Evolutionary conservation across 768 basidiomycete species (phyloP), one percentile per base, ranked within the genome.

Genomic region (Flagelloscypha sp.): DNA sequence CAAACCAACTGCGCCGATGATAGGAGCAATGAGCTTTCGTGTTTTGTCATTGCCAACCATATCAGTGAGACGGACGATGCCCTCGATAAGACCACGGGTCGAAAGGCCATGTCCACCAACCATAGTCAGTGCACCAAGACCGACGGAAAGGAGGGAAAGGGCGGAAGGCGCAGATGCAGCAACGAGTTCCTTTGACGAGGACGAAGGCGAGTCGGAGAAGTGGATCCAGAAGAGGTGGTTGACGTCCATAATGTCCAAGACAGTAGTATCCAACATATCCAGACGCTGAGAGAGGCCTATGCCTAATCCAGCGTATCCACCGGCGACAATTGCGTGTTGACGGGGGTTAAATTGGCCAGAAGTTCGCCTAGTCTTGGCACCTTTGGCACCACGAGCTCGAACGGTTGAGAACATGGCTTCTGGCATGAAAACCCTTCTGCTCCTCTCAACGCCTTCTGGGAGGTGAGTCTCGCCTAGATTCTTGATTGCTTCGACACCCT

Each of bases 401-500:
- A 68, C 56, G 27, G 70, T 58, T 36, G 74, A 76, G 63, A 98
- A 99, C 95, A 99, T 98, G 10, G 89, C 94, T 53, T 94, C 84
- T n/a, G 94, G 88, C 65, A 87, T 78, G 68, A 99, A 99, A 9
- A 94, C 76, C 18, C 88, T 70, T 37, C 76, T 71, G 32, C 76
- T 76, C 25, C 87, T 69, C 54, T 90, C 88, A 16, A 89, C 87
- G 38, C 79, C 83, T 33, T 70, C 70, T 1, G 84, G 85, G 11
- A 99, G 73, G 58, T 86, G 76, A 38, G 65, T 63, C 40, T 94
- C 82, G 13, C 77, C 90, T 13, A 95, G 63, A 12, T 68, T 59
- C 25, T 66, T 62, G 42, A 95, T 74, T 43, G 68, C 68, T 22
- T 72, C 60, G 16, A 97, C 84, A 27, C 83, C 78, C 6, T 57